Percentiles rank a stretch among this genome's conserved stretches.
Conservation (phyloP, 208 protist species). For the Endotrypanum monterogeii region DNA sequence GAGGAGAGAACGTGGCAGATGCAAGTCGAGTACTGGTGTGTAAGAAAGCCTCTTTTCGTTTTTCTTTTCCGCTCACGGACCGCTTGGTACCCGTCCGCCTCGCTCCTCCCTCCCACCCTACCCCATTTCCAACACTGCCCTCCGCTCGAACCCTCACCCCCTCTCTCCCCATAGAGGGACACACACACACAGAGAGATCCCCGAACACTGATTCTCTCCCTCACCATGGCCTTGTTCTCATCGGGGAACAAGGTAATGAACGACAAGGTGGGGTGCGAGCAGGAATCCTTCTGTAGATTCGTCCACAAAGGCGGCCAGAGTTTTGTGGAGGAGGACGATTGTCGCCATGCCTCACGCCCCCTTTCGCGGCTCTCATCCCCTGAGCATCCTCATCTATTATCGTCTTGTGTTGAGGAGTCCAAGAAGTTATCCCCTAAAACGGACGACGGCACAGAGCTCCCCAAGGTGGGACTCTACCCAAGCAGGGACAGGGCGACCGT, state of each 20-base stretch:
- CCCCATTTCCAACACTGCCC: too few species aligned
- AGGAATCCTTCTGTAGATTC: background rate
- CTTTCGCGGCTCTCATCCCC: constrained; percentile 3
- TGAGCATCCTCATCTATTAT: background rate
- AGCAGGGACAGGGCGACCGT: background rate
- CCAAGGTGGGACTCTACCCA: background rate
- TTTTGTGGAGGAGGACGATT: constrained; percentile 20
- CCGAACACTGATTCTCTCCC: too few species aligned
- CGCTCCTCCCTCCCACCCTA: too few species aligned
- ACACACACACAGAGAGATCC: background rate
- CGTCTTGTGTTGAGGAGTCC: background rate
- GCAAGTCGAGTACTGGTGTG: too few species aligned
- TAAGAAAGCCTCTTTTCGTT: too few species aligned
- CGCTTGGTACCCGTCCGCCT: too few species aligned
- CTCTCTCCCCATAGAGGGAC: background rate
- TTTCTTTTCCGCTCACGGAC: too few species aligned
- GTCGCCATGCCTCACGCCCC: constrained; percentile 4
- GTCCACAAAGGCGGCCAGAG: background rate
- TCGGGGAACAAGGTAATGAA: background rate
- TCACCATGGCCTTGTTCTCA: background rate
- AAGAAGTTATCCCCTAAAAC: background rate
- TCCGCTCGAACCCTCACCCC: too few species aligned
- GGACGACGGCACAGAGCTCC: constrained; percentile 9
- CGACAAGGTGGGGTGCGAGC: background rate
- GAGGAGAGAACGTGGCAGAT: too few species aligned